These are phyloP conservation scores for Dissophora globulifera DNA, from an alignment of 192 early-diverging fungal species.

Conservation along the genomic window DNA sequence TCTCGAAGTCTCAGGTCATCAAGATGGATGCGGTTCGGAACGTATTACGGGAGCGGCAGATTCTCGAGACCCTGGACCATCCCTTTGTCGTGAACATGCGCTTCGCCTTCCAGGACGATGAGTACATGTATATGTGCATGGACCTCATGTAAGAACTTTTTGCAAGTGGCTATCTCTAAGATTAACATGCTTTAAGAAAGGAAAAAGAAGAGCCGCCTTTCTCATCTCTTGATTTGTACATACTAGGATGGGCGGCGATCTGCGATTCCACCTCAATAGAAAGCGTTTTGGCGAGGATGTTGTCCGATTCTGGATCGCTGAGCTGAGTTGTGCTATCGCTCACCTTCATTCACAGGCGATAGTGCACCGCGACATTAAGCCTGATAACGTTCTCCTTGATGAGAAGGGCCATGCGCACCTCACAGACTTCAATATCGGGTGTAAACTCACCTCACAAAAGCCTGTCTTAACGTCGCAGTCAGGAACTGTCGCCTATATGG, in stretches of 20 bases:
- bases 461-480: conserved; percentile 81
- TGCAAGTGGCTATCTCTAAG: conserved; percentile 8
- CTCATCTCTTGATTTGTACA: neutral
- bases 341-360: conserved; percentile 87
- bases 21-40: conserved; percentile 87
- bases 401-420: conserved; percentile 87
- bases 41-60: conserved; percentile 79
- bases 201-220: neutral
- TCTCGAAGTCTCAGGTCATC: conserved; percentile 87
- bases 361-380: conserved; percentile 94
- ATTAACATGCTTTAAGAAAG: no score
- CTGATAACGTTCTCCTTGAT: conserved; percentile 88
- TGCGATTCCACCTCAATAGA: conserved; percentile 82
- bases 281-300: conserved; percentile 79
- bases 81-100: conserved; percentile 77
- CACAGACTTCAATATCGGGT: conserved; percentile 98
- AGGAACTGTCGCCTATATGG: conserved; percentile 94
- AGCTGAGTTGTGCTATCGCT: conserved; percentile 80
- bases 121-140: conserved; percentile 89
- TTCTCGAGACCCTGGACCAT: conserved; percentile 82
- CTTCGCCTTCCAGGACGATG: conserved; percentile 92
- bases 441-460: conserved; percentile 67
- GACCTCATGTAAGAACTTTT: conserved; percentile 78
- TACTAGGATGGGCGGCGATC: conserved; percentile 80
- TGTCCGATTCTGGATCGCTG: conserved; percentile 89